A percentile compares a stretch with the other conserved stretches of the same genome.
These are phyloP conservation scores for Zangia roseola DNA, from an alignment of 768 basidiomycete species.

Conservation along the genomic window DNA sequence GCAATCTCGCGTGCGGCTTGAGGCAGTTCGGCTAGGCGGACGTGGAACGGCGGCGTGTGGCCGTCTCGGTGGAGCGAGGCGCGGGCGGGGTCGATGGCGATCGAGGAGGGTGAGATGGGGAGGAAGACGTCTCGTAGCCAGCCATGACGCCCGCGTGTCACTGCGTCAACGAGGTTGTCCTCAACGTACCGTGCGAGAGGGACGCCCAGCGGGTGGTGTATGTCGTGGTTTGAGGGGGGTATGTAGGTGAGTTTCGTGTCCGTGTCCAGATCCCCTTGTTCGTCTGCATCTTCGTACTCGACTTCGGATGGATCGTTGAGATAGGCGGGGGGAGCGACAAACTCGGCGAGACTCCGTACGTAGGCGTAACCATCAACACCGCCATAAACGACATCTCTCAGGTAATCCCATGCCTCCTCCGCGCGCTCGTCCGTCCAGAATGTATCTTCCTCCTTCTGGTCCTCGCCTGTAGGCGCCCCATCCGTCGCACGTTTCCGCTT, in stretches of 20 bases:
- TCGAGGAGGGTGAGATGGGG: not conserved
- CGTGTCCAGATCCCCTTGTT: not conserved
- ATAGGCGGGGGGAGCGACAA: conserved; percentile 40
- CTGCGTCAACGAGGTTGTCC: conserved; percentile 37
- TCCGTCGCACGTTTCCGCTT: conserved; percentile 20
- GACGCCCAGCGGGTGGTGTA: conserved; percentile 25
- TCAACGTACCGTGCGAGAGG: conserved; percentile 42
- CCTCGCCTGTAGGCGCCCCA: not conserved
- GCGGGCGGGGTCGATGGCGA: not conserved
- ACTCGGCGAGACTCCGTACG: conserved; percentile 73
- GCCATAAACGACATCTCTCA: conserved; percentile 76
- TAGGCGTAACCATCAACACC: conserved; percentile 77
- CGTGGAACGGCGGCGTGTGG: conserved; percentile 4
- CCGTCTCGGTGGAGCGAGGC: not conserved
- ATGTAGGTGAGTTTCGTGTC: not conserved
- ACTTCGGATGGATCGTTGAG: not conserved
- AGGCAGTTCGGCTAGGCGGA: conserved; percentile 14
- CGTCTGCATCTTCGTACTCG: not conserved
- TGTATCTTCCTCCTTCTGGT: conserved; percentile 8
- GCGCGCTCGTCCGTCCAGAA: conserved; percentile 54
- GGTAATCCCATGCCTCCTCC: conserved; percentile 59
- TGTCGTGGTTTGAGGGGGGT: not conserved
- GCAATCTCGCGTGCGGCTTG: conserved; percentile 3
- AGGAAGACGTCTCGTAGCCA: conserved; percentile 31
- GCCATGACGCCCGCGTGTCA: conserved; percentile 42